Percentiles rank a stretch among this genome's conserved stretches.
Evolutionary conservation across 202 grass and related monocot species (phyloP).

Genomic region (Carex sylvatica): DNA sequence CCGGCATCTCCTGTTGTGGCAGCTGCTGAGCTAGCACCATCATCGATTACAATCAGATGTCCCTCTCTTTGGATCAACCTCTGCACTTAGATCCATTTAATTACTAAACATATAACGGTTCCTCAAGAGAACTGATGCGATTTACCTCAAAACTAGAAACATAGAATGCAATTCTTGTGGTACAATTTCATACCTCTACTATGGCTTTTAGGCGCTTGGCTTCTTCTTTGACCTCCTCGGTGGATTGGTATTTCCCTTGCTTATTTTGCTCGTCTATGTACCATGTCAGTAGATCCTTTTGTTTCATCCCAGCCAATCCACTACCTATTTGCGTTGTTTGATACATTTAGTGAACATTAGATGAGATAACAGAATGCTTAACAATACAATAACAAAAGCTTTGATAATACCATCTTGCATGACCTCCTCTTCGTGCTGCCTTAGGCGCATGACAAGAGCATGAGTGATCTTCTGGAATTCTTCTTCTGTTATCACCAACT

Average conservation of each 20-base stretch:
- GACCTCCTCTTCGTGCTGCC: constrained; percentile 79
- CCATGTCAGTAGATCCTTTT: constrained; percentile 92
- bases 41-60: constrained; percentile 91
- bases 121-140: neutral
- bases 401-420: constrained; percentile 59
- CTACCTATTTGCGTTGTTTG: constrained; percentile 40
- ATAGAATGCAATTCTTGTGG: neutral
- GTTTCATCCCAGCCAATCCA: constrained; percentile 90
- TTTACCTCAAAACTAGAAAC: neutral
- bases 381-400: constrained; percentile 15
- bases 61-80: constrained; percentile 92
- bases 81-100: constrained; percentile 41
- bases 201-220: constrained; percentile 90
- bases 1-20: constrained; percentile 24
- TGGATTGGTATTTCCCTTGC: constrained; percentile 63
- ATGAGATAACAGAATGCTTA: constrained; percentile 12
- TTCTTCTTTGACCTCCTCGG: constrained; percentile 90
- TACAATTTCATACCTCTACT: constrained; percentile 56
- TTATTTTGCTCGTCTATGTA: constrained; percentile 93
- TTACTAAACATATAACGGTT: neutral
- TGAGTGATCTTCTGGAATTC: constrained; percentile 94
- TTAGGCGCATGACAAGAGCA: constrained; percentile 73
- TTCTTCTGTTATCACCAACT: constrained; percentile 92
- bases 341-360: neutral
- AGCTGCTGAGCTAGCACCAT: constrained; percentile 35